These are phyloP conservation scores for Botryotinia convoluta DNA, from an alignment of 2,329 filamentous ascomycete genomes.

Conservation along the genomic window DNA sequence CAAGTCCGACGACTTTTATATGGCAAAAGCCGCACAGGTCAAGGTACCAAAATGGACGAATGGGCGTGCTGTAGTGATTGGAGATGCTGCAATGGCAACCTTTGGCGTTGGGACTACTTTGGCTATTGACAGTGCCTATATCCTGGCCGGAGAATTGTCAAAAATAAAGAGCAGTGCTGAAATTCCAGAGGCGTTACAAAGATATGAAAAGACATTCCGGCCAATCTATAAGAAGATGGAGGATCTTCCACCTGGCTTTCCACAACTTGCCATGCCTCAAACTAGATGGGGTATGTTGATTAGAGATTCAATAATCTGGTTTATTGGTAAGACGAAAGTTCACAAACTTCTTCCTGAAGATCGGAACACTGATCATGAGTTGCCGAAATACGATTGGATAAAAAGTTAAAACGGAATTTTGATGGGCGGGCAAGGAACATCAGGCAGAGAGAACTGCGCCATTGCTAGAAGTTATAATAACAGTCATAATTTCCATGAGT, in stretches of 20 bases:
- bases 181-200: conserved; percentile 38
- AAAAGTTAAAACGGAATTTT: background rate
- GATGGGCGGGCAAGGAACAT: background rate
- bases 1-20: conserved; percentile 42
- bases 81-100: conserved; percentile 50
- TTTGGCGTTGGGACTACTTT: conserved; percentile 45
- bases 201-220: conserved; percentile 41
- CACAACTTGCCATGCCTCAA: conserved; percentile 44
- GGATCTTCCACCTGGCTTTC: conserved; percentile 37
- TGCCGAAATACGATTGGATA: conserved; percentile 42
- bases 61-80: conserved; percentile 47
- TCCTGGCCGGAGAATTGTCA: conserved; percentile 46
- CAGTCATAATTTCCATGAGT: background rate
- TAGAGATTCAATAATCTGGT: conserved; percentile 43
- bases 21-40: conserved; percentile 42
- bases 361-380: conserved; percentile 33
- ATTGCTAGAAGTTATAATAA: background rate
- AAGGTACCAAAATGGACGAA: conserved; percentile 41
- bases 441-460: background rate
- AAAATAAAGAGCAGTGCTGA: conserved; percentile 32
- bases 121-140: conserved; percentile 45
- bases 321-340: conserved; percentile 37
- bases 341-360: conserved; percentile 38
- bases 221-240: conserved; percentile 33
- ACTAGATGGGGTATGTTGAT: conserved; percentile 47